Percentiles rank a stretch among this genome's conserved stretches.
These are phyloP conservation scores for Morella rubra DNA, from an alignment of 306 rosid species.

Conservation along the genomic window DNA sequence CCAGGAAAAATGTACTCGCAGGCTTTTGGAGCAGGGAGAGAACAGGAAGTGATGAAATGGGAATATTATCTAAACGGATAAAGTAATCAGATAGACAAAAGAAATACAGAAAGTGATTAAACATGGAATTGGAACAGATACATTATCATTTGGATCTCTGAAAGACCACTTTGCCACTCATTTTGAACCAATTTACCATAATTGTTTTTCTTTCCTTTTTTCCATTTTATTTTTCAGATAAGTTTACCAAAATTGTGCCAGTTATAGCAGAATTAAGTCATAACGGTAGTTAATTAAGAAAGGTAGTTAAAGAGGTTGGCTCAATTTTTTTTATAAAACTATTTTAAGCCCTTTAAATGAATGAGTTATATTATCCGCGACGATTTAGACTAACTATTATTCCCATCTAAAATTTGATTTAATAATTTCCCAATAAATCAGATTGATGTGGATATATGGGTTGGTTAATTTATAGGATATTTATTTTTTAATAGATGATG, in stretches of 20 bases:
- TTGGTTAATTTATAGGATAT: no score
- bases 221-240: background rate
- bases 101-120: background rate
- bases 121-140: background rate
- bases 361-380: no score
- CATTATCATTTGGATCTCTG: background rate
- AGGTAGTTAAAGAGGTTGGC: no score
- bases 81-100: background rate
- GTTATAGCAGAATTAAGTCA: background rate
- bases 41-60: background rate
- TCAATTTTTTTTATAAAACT: no score
- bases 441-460: no score
- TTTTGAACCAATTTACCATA: background rate
- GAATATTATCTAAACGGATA: background rate
- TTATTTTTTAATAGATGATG: no score
- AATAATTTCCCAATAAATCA: no score
- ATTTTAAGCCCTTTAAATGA: no score
- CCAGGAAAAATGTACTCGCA: background rate
- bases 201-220: background rate
- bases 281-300: no score
- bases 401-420: no score
- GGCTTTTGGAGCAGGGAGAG: constrained; percentile 1
- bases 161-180: constrained; percentile 24
- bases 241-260: background rate
- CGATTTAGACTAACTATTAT: no score